phyloP scores from a whole-genome alignment of 345 rosid genomes.

The Eucalyptus tenuipes region DNA sequence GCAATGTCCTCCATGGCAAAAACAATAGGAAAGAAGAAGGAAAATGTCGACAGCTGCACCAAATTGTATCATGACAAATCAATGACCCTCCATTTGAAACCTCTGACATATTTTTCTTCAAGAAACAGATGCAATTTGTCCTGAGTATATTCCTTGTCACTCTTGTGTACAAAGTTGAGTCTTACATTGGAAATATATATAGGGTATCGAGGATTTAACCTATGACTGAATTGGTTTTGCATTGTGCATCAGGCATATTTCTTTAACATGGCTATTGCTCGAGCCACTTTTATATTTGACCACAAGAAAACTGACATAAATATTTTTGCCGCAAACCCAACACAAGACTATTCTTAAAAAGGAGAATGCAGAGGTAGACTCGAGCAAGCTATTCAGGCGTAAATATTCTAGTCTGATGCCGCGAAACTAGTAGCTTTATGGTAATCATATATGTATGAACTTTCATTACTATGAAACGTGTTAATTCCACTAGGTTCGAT shows the following conservation, averaged over 20 bases:
- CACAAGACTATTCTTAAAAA: neutral
- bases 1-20: neutral
- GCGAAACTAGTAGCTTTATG: neutral
- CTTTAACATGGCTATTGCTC: neutral
- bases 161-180: neutral
- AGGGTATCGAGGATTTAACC: neutral
- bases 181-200: neutral
- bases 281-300: neutral
- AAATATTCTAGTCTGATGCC: neutral
- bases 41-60: neutral
- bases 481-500: neutral
- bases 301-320: neutral
- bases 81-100: neutral
- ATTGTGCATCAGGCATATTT: neutral
- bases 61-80: neutral
- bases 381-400: neutral
- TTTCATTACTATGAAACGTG: neutral
- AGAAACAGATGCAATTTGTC: neutral
- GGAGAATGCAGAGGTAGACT: neutral
- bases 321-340: neutral
- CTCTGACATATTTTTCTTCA: neutral
- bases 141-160: neutral
- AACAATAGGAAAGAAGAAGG: neutral
- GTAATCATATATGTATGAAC: neutral
- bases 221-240: neutral